phyloP scores from a whole-genome alignment of 148 eudicot species.

The Rhododendron simsii region DNA sequence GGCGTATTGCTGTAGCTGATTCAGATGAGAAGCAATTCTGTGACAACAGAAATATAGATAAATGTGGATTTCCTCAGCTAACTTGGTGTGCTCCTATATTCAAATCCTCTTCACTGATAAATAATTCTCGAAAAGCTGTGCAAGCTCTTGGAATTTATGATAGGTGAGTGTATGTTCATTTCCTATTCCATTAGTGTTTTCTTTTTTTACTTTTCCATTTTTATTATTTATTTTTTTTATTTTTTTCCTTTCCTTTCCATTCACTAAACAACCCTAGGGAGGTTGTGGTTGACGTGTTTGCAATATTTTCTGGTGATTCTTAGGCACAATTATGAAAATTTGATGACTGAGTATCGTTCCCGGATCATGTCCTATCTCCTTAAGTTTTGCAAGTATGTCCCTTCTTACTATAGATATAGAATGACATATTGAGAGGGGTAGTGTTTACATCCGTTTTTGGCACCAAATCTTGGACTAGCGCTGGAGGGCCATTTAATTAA shows the following conservation, averaged over 20 bases:
- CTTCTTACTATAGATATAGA: not conserved
- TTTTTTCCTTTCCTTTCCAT: not conserved
- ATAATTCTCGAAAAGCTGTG: slow-evolving; percentile 40
- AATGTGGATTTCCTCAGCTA: slow-evolving; percentile 37
- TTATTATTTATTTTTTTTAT: not conserved
- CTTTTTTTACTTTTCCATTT: not conserved
- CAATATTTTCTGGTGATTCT: slow-evolving; percentile 14
- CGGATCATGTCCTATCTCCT: slow-evolving; percentile 38
- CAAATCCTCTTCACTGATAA: slow-evolving; percentile 55
- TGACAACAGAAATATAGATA: slow-evolving; percentile 31
- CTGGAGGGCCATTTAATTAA: too few species aligned
- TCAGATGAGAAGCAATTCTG: slow-evolving; percentile 36
- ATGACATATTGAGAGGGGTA: not conserved
- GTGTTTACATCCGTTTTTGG: not conserved
- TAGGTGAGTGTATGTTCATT: slow-evolving; percentile 33
- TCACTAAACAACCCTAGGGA: not conserved
- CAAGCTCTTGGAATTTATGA: slow-evolving; percentile 29
- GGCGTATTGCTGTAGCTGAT: slow-evolving; percentile 31
- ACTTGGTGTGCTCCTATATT: slow-evolving; percentile 69
- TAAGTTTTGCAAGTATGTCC: too few species aligned
- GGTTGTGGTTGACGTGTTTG: not conserved
- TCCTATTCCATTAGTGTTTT: not conserved
- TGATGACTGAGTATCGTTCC: slow-evolving; percentile 57
- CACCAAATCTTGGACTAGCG: too few species aligned
- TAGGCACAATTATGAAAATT: slow-evolving; percentile 30